phyloP scores from a whole-genome alignment of 176 grass and related monocot species.

The Oryza glumipatula region DNA sequence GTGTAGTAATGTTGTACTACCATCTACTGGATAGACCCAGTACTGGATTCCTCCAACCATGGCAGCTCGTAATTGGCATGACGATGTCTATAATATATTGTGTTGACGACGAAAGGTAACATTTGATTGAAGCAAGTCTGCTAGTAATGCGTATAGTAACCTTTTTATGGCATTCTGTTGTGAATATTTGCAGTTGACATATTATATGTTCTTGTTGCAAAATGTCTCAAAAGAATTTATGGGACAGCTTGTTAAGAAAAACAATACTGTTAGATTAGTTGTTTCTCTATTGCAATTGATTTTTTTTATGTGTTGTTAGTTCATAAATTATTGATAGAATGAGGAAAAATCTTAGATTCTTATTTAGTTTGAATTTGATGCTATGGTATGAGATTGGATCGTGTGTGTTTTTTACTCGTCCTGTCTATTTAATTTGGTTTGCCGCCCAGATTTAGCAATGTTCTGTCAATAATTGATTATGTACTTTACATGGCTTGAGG shows the following conservation, averaged over 20 bases:
- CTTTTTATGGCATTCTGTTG: constrained; percentile 10
- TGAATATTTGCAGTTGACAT: background rate
- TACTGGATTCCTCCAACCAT: background rate
- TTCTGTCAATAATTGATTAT: background rate
- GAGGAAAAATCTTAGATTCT: background rate
- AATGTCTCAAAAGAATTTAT: background rate
- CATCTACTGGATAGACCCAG: background rate
- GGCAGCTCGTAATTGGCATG: background rate
- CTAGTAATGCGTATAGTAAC: background rate
- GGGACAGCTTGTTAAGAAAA: background rate
- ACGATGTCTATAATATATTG: background rate
- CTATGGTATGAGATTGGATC: background rate
- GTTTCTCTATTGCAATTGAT: constrained; percentile 9
- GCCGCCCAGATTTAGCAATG: background rate
- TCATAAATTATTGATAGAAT: background rate
- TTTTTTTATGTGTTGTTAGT: background rate
- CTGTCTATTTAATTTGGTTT: constrained; percentile 8
- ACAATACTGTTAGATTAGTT: constrained; percentile 1
- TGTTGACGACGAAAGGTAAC: constrained; percentile 29
- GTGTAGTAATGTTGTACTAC: constrained; percentile 2
- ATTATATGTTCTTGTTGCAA: background rate
- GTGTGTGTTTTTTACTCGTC: background rate
- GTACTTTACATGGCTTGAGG: background rate
- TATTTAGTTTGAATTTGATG: constrained; percentile 26
- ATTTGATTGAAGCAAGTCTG: constrained; percentile 19